These are phyloP conservation scores for Saccharomyces kudriavzevii DNA, from an alignment of 805 yeast genomes.

Conservation along the genomic window DNA sequence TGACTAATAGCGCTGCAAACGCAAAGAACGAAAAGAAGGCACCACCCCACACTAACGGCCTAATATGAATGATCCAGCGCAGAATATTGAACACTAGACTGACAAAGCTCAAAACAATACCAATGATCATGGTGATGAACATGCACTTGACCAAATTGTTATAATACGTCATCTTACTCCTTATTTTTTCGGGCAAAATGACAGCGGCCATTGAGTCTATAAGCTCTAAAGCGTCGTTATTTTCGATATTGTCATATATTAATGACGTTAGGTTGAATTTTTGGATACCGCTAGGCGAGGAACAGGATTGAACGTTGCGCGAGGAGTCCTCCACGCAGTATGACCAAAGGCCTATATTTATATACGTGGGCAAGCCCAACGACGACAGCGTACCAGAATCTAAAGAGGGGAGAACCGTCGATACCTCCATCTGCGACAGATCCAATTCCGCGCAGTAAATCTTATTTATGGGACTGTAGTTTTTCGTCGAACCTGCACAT, in stretches of 20 bases:
- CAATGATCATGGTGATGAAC: constrained; percentile 45
- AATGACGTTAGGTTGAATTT: constrained; percentile 19
- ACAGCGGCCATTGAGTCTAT: constrained; percentile 28
- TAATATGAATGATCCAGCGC: constrained; percentile 35
- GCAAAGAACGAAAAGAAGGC: constrained; percentile 39
- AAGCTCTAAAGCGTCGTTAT: constrained; percentile 16
- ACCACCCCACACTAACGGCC: constrained; percentile 41
- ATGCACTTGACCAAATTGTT: constrained; percentile 47
- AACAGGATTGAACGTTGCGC: constrained; percentile 18
- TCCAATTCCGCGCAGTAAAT: constrained; percentile 44
- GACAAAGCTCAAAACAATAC: constrained; percentile 39
- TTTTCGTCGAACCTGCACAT: constrained; percentile 43
- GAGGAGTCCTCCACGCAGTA: constrained; percentile 43
- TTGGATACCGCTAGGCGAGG: constrained; percentile 26
- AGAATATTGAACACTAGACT: constrained; percentile 32
- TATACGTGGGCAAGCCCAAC: constrained; percentile 36
- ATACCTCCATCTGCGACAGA: constrained; percentile 29
- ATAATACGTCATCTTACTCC: constrained; percentile 38
- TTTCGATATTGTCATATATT: constrained; percentile 23
- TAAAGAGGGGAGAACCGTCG: constrained; percentile 9
- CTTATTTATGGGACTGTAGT: constrained; percentile 35
- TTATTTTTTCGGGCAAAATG: constrained; percentile 47
- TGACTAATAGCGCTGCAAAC: constrained; percentile 32
- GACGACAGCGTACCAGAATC: constrained; percentile 11
- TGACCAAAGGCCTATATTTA: constrained; percentile 55